A percentile compares a stretch with the other conserved stretches of the same genome.
Conservation (phyloP, 176 grass and related monocot species). For the Musa beccarii region DNA sequence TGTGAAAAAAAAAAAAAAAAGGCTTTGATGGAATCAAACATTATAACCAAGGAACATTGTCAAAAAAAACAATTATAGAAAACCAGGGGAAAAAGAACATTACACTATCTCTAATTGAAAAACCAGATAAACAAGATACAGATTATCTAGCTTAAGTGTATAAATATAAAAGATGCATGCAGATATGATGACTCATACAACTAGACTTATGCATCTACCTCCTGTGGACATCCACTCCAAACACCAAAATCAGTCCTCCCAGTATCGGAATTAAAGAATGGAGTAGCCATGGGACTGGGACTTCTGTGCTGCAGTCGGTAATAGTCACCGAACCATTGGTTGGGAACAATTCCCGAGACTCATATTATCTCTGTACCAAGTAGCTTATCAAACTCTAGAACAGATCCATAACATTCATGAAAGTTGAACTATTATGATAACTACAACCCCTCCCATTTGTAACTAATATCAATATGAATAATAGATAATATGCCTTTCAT, state of each 20-base stretch:
- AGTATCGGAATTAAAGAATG: conserved; percentile 29
- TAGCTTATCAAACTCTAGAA: background rate
- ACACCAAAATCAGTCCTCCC: conserved; percentile 22
- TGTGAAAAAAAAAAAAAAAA: no score
- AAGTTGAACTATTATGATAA: background rate
- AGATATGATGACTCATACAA: background rate
- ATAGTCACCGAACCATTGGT: conserved; percentile 40
- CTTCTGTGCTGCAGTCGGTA: conserved; percentile 32
- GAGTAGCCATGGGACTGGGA: conserved; percentile 44
- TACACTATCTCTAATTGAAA: background rate
- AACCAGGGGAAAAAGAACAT: background rate
- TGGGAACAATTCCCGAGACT: conserved; percentile 33
- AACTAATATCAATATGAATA: no score
- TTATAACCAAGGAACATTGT: background rate
- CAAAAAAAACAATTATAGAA: background rate
- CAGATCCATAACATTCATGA: background rate
- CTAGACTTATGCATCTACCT: conserved; percentile 15
- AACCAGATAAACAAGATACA: background rate
- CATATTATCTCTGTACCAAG: conserved; percentile 33
- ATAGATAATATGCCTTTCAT: no score
- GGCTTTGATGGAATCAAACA: background rate
- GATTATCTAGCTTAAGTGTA: background rate
- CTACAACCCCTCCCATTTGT: background rate
- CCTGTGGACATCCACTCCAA: conserved; percentile 27
- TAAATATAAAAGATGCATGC: no score